phyloP scores from a whole-genome alignment of 2,329 filamentous ascomycete genomes.

The Davidsoniella virescens region DNA sequence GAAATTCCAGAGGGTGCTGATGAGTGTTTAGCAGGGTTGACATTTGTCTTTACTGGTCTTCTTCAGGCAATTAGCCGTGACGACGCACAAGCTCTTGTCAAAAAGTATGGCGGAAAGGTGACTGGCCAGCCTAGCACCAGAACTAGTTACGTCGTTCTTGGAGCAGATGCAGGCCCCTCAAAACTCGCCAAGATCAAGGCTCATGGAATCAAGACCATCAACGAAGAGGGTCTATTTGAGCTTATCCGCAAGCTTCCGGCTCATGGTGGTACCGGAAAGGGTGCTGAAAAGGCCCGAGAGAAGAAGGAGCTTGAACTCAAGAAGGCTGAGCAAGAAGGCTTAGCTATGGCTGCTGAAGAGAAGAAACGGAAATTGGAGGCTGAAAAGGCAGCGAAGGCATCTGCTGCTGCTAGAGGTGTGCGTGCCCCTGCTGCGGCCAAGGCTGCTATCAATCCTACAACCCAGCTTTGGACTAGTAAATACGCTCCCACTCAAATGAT shows the following conservation, averaged over 20 bases:
- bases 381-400: conserved; percentile 32
- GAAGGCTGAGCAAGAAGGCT: conserved; percentile 64
- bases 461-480: conserved; percentile 80
- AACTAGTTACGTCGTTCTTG: conserved; percentile 85
- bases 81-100: conserved; percentile 72
- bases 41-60: conserved; percentile 90
- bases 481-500: conserved; percentile 74
- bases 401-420: conserved; percentile 20
- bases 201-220: conserved; percentile 73
- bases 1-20: conserved; percentile 72
- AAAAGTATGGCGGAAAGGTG: conserved; percentile 86
- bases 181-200: conserved; percentile 78
- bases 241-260: conserved; percentile 68
- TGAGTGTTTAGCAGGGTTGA: conserved; percentile 77
- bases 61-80: conserved; percentile 67
- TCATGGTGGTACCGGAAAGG: conserved; percentile 74
- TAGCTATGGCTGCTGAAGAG: conserved; percentile 75
- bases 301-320: conserved; percentile 76
- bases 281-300: conserved; percentile 67
- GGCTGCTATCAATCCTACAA: conserved; percentile 28
- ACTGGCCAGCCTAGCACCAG: conserved; percentile 75
- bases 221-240: conserved; percentile 81
- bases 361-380: conserved; percentile 36
- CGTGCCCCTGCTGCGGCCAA: conserved; percentile 26
- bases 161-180: conserved; percentile 78